Evolutionary conservation across 768 basidiomycete species (phyloP).

Genomic region (Pholiota molesta): DNA sequence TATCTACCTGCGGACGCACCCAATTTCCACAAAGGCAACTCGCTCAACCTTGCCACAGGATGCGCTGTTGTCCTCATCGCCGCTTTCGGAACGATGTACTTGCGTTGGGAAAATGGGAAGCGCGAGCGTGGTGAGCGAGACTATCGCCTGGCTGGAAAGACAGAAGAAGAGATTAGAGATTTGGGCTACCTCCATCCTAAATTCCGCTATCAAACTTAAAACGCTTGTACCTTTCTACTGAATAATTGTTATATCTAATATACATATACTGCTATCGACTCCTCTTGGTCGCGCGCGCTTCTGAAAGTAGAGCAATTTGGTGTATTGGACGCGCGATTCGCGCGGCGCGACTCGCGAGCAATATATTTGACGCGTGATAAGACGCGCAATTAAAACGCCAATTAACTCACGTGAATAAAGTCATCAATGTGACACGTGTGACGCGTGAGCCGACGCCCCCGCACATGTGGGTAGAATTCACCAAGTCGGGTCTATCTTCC

Average conservation of each 20-base stretch:
- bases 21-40: constrained; percentile 49
- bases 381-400: too few relatives aligned
- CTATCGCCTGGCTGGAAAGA: constrained; percentile 41
- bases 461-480: too few relatives aligned
- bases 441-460: too few relatives aligned
- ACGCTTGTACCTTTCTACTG: background rate
- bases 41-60: constrained; percentile 42
- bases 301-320: too few relatives aligned
- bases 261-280: background rate
- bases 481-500: too few relatives aligned
- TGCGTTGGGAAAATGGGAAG: constrained; percentile 45
- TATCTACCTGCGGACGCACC: constrained; percentile 49
- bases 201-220: constrained; percentile 44
- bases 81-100: constrained; percentile 34
- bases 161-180: constrained; percentile 36
- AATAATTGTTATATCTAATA: background rate
- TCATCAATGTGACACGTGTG: too few relatives aligned
- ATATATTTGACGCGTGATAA: too few relatives aligned
- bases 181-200: constrained; percentile 49
- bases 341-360: too few relatives aligned
- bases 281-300: too few relatives aligned
- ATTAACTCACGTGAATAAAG: too few relatives aligned
- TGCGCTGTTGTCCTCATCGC: constrained; percentile 33
- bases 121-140: constrained; percentile 46
- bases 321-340: too few relatives aligned